A percentile compares a stretch with the other conserved stretches of the same genome.
Conservation (phyloP, 2,329 filamentous ascomycete species). For the Phaeosphaeriaceae sp. region DNA sequence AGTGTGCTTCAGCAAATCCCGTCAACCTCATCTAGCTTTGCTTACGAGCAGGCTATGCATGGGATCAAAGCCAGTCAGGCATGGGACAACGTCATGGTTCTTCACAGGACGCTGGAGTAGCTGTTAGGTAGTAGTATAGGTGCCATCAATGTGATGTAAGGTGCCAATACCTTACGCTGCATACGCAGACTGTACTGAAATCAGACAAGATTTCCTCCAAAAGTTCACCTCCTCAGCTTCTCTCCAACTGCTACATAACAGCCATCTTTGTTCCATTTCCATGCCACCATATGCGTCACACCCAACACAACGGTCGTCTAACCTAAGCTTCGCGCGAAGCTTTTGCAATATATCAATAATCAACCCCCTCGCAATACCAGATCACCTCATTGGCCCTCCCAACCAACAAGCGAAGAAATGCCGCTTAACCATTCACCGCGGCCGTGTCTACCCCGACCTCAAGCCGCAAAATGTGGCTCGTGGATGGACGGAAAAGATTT, state of each 20-base stretch:
- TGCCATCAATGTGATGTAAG: neutral
- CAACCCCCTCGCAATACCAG: neutral
- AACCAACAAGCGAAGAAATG: neutral
- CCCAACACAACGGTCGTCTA: neutral
- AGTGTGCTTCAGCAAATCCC: neutral
- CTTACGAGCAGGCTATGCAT: neutral
- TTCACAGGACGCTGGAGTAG: neutral
- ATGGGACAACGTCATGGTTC: neutral
- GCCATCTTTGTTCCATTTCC: no score
- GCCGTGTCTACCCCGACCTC: constrained; percentile 10
- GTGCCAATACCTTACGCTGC: neutral
- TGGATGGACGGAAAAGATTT: constrained; percentile 6
- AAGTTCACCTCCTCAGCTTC: no score
- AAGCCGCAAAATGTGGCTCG: constrained; percentile 20
- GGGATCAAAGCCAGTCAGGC: neutral
- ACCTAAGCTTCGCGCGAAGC: neutral
- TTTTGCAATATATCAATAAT: neutral
- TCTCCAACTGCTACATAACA: no score
- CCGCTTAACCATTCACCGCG: constrained; percentile 9
- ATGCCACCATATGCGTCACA: no score
- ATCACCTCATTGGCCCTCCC: neutral
- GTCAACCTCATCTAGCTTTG: neutral
- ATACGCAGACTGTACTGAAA: no score
- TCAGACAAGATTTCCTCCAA: no score
- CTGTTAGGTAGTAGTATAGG: neutral